Evolutionary conservation across 257 asterid genomes (phyloP), one percentile per base, ranked within the genome.

Genomic region (Solanum raphanifolium): DNA sequence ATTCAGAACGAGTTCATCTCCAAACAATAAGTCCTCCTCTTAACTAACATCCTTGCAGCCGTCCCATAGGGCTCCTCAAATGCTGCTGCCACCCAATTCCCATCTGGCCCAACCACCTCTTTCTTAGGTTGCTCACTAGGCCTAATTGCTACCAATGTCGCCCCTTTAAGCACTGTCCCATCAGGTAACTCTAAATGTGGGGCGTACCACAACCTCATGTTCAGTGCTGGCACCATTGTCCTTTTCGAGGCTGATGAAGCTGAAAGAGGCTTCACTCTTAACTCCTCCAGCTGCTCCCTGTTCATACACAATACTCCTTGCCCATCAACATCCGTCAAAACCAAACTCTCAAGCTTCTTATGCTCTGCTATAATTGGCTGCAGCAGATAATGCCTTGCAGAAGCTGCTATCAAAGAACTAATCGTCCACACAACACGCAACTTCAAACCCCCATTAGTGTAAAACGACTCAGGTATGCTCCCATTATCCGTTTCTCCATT

Each of bases 341-440:
- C 88, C 96, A 95, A 91, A 66, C 87, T 93, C 76, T 91, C 95
- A 85, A 95, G 90, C 27, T 98, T 95, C 91, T 89, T 92, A 85
- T 95, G 98, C 91, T 94, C 98, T 0, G 97, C 92, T 69, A 95
- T 95, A 34, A 95, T 95, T 2, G 98, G 96, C 88, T 95, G 98
- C 86, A 95, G 86, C 90, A 96, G 90, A 85, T 94, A 96, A 90
- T 96, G 98, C 89, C 98, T 93, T 0, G 98, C 98, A 4, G 98
- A 95, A 66, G 98, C 98, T 5, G 98, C 98, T 4, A 96, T 95
- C 84, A 96, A 90, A 78, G 98, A 95, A 89, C 98, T 95, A 65
- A 95, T 95, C 5, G 98, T 95, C 98, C 98, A 95, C 29, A 95
- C 98, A 13, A 95, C 98, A 7, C 98, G 95, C 92, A 95, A 74